Conservation (phyloP, 306 rosid genomes). For the Fragaria vesca region DNA sequence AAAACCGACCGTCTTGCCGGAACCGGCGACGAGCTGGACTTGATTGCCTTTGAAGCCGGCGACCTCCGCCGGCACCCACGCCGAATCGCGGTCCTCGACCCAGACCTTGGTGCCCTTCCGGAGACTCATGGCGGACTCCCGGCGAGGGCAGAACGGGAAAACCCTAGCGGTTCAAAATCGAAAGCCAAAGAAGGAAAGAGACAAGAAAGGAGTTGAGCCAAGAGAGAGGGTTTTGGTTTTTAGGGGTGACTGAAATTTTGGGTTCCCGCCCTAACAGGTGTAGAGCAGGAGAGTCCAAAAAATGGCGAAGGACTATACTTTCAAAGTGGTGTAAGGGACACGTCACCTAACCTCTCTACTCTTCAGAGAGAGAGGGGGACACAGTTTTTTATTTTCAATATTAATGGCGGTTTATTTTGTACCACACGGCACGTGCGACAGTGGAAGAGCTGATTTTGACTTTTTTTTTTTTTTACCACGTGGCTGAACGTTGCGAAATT, state of each 20-base stretch:
- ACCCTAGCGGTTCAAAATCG: constrained; percentile 18
- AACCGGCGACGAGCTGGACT: constrained; percentile 39
- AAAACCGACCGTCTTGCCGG: constrained; percentile 63
- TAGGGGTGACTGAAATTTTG: constrained; percentile 37
- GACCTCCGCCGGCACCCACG: constrained; percentile 82
- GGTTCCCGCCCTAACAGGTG: constrained; percentile 82
- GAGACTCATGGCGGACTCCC: constrained; percentile 50
- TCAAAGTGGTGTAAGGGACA: constrained; percentile 35
- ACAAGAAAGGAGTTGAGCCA: background rate
- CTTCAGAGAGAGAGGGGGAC: background rate
- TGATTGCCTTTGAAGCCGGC: constrained; percentile 45
- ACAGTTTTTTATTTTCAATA: background rate
- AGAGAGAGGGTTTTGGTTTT: constrained; percentile 27
- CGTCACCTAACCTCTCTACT: constrained; percentile 33
- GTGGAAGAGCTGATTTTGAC: background rate
- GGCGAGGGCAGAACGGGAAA: background rate
- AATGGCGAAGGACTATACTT: constrained; percentile 13
- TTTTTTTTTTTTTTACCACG: no score
- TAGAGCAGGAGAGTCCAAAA: constrained; percentile 37
- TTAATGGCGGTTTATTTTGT: background rate
- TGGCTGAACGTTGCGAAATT: constrained; percentile 10
- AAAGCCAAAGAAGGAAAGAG: constrained; percentile 49
- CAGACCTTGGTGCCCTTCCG: constrained; percentile 90
- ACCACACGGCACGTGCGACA: background rate
- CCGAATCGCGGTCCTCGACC: constrained; percentile 62